Conservation (phyloP, 345 rosid genomes). For the Syzygium oleosum region DNA sequence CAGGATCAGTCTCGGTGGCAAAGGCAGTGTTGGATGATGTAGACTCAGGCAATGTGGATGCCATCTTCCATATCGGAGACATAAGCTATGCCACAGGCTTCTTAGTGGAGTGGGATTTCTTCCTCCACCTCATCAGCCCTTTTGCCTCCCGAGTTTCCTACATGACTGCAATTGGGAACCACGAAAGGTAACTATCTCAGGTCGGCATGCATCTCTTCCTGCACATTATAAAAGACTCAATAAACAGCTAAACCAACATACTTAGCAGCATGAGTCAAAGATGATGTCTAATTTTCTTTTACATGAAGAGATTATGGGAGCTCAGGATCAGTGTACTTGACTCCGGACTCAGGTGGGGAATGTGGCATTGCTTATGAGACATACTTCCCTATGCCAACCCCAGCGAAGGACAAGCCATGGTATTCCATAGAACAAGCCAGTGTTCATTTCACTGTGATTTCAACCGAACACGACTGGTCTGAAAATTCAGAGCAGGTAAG, state of each 20-base stretch:
- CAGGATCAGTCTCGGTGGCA: conserved; percentile 52
- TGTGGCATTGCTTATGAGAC: conserved; percentile 66
- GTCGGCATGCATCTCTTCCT: background rate
- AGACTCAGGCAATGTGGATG: conserved; percentile 30
- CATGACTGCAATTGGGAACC: conserved; percentile 76
- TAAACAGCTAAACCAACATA: background rate
- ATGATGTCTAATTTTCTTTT: background rate
- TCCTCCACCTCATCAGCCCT: conserved; percentile 44
- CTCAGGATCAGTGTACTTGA: conserved; percentile 28
- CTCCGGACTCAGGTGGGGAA: conserved; percentile 67
- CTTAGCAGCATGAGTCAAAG: background rate
- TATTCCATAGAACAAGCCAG: conserved; percentile 51
- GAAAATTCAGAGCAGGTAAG: conserved; percentile 48
- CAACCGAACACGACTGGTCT: conserved; percentile 54
- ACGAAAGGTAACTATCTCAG: conserved; percentile 33
- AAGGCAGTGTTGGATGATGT: conserved; percentile 38
- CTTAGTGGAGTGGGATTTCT: conserved; percentile 68
- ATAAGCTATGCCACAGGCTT: conserved; percentile 76
- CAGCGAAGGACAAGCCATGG: conserved; percentile 66
- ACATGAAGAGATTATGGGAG: conserved; percentile 34
- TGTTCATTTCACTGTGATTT: conserved; percentile 49
- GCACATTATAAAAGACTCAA: background rate
- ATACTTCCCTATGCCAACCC: conserved; percentile 61
- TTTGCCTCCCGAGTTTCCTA: conserved; percentile 55
- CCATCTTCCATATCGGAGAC: conserved; percentile 73